Evolutionary conservation across 345 rosid species (phyloP).

Genomic region (thale cress (Arabidopsis thaliana)): TAIR10.1 NC_003076.8:7097001-7097500

Average conservation of each 20-base stretch:
- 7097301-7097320: too few relatives aligned
- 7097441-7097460: not conserved
- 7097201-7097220: too few relatives aligned
- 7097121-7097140: not conserved
- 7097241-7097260: too few relatives aligned
- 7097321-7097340: too few relatives aligned
- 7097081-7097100: not conserved
- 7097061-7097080: not conserved
- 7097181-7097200: too few relatives aligned
- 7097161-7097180: too few relatives aligned
- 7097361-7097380: too few relatives aligned
- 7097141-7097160: not conserved
- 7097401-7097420: not conserved
- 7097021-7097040: not conserved
- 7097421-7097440: not conserved
- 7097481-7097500: not conserved
- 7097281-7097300: too few relatives aligned
- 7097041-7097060: not conserved
- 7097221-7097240: too few relatives aligned
- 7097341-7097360: too few relatives aligned
- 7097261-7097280: too few relatives aligned
- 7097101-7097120: not conserved
- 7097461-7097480: not conserved
- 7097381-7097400: too few relatives aligned
- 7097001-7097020: not conserved